These are phyloP conservation scores for Cyclotella choctawhatcheeana DNA, from an alignment of 108 stramenopile genomes.

Conservation along the genomic window DNA sequence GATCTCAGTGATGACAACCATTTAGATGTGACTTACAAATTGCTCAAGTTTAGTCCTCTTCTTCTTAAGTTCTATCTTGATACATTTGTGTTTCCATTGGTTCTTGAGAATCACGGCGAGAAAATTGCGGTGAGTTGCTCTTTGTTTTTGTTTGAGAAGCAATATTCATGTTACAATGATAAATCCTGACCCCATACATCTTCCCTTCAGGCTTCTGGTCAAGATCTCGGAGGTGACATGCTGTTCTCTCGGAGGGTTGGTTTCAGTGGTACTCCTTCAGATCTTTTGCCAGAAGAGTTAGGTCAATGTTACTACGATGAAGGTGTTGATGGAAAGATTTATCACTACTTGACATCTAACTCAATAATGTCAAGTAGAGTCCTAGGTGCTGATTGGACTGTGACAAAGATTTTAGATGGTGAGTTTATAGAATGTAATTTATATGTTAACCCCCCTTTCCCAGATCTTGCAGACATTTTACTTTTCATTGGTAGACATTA, in stretches of 20 bases:
- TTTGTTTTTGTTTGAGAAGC: not conserved
- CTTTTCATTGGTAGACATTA: slow-evolving; percentile 43
- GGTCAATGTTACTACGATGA: slow-evolving; percentile 97
- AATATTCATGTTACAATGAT: not conserved
- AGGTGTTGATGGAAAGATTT: slow-evolving; percentile 97
- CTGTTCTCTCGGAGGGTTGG: slow-evolving; percentile 94
- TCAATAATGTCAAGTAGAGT: slow-evolving; percentile 79
- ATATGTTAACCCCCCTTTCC: not conserved
- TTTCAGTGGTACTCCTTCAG: slow-evolving; percentile 98
- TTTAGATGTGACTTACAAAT: slow-evolving; percentile 88
- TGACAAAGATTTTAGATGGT: slow-evolving; percentile 75
- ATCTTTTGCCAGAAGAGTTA: slow-evolving; percentile 97
- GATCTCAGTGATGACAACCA: slow-evolving; percentile 96
- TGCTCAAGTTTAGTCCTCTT: slow-evolving; percentile 86
- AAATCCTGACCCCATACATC: not conserved
- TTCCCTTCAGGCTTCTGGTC: slow-evolving; percentile 83
- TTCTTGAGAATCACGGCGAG: slow-evolving; percentile 90
- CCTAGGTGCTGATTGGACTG: slow-evolving; percentile 80
- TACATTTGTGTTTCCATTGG: slow-evolving; percentile 93
- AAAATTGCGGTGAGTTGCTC: slow-evolving; percentile 80
- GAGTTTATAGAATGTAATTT: not conserved
- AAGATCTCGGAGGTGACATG: slow-evolving; percentile 98
- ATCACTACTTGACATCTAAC: slow-evolving; percentile 89
- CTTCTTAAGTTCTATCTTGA: slow-evolving; percentile 92
- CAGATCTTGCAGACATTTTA: not conserved